Conservation (phyloP, 83 land plant genomes). For the Larix sibirica region DNA sequence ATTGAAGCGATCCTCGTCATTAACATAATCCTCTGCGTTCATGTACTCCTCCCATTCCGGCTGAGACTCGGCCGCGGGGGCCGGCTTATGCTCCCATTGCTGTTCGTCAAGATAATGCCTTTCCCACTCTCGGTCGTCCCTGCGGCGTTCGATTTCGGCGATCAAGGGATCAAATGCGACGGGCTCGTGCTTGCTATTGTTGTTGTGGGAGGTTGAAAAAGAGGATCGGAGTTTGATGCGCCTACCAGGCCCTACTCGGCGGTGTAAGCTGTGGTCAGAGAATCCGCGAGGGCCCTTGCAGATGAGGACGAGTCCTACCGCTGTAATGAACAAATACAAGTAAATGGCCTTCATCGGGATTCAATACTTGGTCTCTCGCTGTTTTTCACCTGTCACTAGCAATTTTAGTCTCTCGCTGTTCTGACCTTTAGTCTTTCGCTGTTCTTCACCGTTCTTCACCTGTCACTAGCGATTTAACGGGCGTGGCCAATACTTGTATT, state of each 20-base stretch:
- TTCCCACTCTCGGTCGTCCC: constrained; percentile 83
- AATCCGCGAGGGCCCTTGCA: neutral
- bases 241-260: constrained; percentile 27
- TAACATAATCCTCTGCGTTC: constrained; percentile 78
- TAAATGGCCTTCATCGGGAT: constrained; percentile 1
- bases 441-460: too few relatives aligned
- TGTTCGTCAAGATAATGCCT: constrained; percentile 28
- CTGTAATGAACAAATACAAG: neutral
- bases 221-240: constrained; percentile 58
- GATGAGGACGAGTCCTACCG: neutral
- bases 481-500: too few relatives aligned
- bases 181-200: constrained; percentile 25
- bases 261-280: neutral
- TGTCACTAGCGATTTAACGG: too few relatives aligned
- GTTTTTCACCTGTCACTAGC: too few relatives aligned
- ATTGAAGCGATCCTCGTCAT: constrained; percentile 77
- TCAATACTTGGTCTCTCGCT: too few relatives aligned
- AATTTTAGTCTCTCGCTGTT: too few relatives aligned
- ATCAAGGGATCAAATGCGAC: constrained; percentile 76
- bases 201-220: constrained; percentile 17
- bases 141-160: constrained; percentile 61
- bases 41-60: constrained; percentile 73
- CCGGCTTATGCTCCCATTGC: constrained; percentile 14
- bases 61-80: constrained; percentile 50
- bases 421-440: too few relatives aligned